Base-by-base conservation (phyloP, 2,329 filamentous ascomycete genomes). In the Ceratocystis ficicola region DNA sequence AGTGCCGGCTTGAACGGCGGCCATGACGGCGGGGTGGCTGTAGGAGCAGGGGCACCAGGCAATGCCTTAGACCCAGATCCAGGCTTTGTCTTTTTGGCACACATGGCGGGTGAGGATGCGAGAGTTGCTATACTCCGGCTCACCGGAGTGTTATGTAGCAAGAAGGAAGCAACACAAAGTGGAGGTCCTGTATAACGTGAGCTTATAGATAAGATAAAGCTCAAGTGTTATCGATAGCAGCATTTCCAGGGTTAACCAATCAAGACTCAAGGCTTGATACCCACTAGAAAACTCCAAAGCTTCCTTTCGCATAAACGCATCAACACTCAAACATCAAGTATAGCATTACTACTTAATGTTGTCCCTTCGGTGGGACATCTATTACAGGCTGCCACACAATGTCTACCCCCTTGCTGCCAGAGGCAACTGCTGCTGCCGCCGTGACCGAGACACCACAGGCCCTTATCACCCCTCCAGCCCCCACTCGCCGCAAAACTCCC, bases 1-100 rank as follows among this genome's bases (percentile, higher is more conserved):
- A 91, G 75, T 8, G 85, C 75, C 17, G 90, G 89, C 69, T 81
- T 83, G 73, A 95, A 84, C 25, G 78, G 75, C 44, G 90, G 89
- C 90, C 90, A 93, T 61, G 82, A 81, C 44, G 78, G 74, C 57
- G 76, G 59, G 1, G 44, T 28, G 6, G 44, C n/a, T 44, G 48
- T n/a, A 5, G 48, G 71, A 52, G 6, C n/a, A 48, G 72, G 12
- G 1, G 3, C 36, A 41, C 36, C 5, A 10, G 36, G 2, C 12
- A 4, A 4, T 12, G 36, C 36, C 36, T 41, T 41, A 15, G 36
- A 41, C 36, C 10, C 36, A 4, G 36, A 4, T 12, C 36, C 36
- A 41, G 62, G 64, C 30, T 69, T 69, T 5, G 60, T 57, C 57
- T 73, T 76, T 65, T 71, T 64, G 20, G 60, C 60, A 25, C 44